A percentile compares a stretch with the other conserved stretches of the same genome.
These are phyloP conservation scores for Quercus phellos DNA, from an alignment of 331 rosid genomes.

Conservation along the genomic window DNA sequence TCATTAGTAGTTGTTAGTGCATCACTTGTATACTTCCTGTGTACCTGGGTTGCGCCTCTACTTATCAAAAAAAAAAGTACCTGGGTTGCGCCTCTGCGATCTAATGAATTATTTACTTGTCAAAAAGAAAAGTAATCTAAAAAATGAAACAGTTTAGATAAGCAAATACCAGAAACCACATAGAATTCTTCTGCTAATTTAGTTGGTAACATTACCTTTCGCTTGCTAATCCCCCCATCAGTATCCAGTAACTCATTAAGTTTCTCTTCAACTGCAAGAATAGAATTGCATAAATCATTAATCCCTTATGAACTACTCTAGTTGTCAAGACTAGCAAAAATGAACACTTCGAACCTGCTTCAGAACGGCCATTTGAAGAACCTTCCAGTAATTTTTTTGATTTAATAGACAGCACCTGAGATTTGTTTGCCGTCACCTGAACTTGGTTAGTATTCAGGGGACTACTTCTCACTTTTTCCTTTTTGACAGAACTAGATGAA, in stretches of 20 bases:
- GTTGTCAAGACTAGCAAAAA: slow-evolving; percentile 9
- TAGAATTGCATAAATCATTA: slow-evolving; percentile 29
- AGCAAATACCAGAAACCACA: background rate
- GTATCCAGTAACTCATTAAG: slow-evolving; percentile 87
- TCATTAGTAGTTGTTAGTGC: no score
- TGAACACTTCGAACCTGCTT: slow-evolving; percentile 64
- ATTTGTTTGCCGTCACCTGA: slow-evolving; percentile 39
- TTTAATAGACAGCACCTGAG: slow-evolving; percentile 45
- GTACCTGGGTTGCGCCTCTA: no score
- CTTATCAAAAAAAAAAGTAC: no score
- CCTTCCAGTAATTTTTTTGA: slow-evolving; percentile 63
- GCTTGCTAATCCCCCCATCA: slow-evolving; percentile 90
- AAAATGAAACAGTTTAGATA: background rate
- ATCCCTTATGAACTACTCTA: background rate
- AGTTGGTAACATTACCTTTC: slow-evolving; percentile 53
- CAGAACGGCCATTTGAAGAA: slow-evolving; percentile 63
- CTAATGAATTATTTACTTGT: no score
- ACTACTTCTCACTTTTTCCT: slow-evolving; percentile 49
- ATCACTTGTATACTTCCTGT: no score
- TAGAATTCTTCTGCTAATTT: background rate
- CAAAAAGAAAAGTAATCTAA: background rate
- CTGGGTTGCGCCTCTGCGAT: no score
- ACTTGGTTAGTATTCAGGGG: slow-evolving; percentile 35
- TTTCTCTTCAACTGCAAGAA: slow-evolving; percentile 85
- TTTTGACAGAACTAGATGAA: slow-evolving; percentile 43